Evolutionary conservation across 2,329 filamentous ascomycete species (phyloP).

Genomic region (Arthrobotrys sinensis): DNA sequence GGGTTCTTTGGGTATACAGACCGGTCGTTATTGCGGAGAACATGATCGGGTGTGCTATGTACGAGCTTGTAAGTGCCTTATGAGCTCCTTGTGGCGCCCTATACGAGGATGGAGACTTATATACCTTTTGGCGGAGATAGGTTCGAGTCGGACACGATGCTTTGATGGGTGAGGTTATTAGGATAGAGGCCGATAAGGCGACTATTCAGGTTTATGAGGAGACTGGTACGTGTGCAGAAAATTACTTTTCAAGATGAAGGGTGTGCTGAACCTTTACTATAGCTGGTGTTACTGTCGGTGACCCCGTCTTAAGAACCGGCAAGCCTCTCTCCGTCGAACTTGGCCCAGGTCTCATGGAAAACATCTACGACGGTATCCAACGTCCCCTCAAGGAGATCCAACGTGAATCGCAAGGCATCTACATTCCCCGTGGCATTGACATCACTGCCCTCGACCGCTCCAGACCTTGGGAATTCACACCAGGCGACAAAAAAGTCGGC

Average conservation of each 20-base stretch:
- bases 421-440: constrained; percentile 94
- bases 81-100: background rate
- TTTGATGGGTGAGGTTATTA: constrained; percentile 97
- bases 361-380: constrained; percentile 99
- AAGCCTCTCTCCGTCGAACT: constrained; percentile 98
- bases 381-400: constrained; percentile 90
- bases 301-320: constrained; percentile 89
- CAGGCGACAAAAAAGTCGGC: constrained; percentile 86
- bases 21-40: constrained; percentile 97
- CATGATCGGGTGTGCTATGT: constrained; percentile 99
- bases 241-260: constrained; percentile 1
- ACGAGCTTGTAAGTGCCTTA: constrained; percentile 84
- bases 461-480: constrained; percentile 97
- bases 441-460: constrained; percentile 88
- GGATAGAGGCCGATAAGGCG: constrained; percentile 94
- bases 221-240: constrained; percentile 77
- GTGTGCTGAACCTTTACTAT: constrained; percentile 44
- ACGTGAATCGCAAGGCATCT: constrained; percentile 85
- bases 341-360: constrained; percentile 96
- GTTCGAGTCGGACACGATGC: constrained; percentile 92
- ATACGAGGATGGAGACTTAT: constrained; percentile 5
- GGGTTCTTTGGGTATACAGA: constrained; percentile 68
- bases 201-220: constrained; percentile 99
- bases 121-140: constrained; percentile 69
- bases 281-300: constrained; percentile 96